These are phyloP conservation scores for Aureobasidium musti DNA, from an alignment of 2,329 filamentous ascomycete species.

Conservation along the genomic window DNA sequence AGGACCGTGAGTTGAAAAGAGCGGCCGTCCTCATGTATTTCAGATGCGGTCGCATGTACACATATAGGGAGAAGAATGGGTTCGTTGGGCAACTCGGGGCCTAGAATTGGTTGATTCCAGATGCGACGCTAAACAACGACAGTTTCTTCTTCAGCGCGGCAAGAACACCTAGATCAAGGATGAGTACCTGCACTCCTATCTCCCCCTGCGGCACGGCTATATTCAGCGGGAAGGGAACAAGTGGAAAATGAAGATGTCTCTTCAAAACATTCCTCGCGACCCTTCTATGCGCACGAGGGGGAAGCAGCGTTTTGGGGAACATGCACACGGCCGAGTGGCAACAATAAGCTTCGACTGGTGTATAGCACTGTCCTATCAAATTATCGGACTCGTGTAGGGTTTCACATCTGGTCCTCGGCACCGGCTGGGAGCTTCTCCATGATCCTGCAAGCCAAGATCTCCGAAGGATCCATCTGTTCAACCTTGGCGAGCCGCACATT, in stretches of 20 bases:
- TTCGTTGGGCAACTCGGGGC: background rate
- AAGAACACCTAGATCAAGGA: background rate
- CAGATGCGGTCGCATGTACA: background rate
- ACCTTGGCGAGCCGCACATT: background rate
- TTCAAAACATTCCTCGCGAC: background rate
- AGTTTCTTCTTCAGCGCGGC: constrained; percentile 17
- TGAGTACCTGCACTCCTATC: background rate
- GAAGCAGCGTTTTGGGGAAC: background rate
- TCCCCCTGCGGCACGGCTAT: background rate
- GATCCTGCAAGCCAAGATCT: constrained; percentile 3
- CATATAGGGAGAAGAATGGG: background rate
- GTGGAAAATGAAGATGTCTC: background rate
- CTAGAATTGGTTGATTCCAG: constrained; percentile 25
- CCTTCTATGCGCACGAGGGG: background rate
- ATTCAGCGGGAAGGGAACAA: background rate
- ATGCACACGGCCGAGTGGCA: background rate
- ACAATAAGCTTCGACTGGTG: constrained; percentile 10
- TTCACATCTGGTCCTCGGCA: background rate
- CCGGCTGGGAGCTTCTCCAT: background rate
- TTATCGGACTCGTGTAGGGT: background rate
- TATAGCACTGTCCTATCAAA: constrained; percentile 10
- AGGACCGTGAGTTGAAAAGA: background rate
- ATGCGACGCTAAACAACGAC: constrained; percentile 22
- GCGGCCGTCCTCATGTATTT: background rate
- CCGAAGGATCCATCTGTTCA: no score